These are phyloP conservation scores for Phyllosticta citrichinensis DNA, from an alignment of 2,329 filamentous ascomycete species.

Conservation along the genomic window DNA sequence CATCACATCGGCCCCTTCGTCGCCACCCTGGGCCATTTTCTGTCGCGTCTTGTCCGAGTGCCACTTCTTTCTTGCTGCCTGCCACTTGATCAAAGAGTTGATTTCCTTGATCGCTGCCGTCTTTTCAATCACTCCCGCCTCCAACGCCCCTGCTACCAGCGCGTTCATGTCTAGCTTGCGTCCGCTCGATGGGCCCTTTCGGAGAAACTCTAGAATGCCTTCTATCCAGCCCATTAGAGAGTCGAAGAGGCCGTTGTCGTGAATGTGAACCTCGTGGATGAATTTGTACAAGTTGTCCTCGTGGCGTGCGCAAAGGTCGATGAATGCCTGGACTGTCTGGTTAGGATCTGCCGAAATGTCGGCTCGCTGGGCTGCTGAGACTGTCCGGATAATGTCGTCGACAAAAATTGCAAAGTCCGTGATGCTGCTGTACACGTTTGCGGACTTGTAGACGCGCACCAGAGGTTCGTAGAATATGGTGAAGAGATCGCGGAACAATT, in stretches of 20 bases:
- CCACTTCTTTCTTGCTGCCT: constrained; percentile 94
- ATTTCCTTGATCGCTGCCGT: constrained; percentile 68
- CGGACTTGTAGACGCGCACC: constrained; percentile 94
- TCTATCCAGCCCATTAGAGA: constrained; percentile 97
- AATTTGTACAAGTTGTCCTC: constrained; percentile 99
- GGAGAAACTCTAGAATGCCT: constrained; percentile 84
- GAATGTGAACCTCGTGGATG: constrained; percentile 91
- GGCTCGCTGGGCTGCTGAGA: constrained; percentile 56
- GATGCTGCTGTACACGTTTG: constrained; percentile 94
- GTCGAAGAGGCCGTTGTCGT: constrained; percentile 93
- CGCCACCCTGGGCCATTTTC: constrained; percentile 83
- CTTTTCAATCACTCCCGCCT: constrained; percentile 58
- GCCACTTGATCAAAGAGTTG: constrained; percentile 80
- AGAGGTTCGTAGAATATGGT: constrained; percentile 98
- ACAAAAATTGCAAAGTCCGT: constrained; percentile 92
- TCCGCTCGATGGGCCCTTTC: constrained; percentile 66
- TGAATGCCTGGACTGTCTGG: constrained; percentile 95
- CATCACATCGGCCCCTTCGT: constrained; percentile 33
- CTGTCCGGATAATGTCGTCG: constrained; percentile 81
- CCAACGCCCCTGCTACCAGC: constrained; percentile 70
- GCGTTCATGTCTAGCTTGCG: constrained; percentile 92
- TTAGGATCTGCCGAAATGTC: constrained; percentile 94
- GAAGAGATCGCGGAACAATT: constrained; percentile 90
- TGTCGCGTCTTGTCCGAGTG: constrained; percentile 95
- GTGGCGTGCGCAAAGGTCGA: constrained; percentile 88